Percentiles rank a stretch among this genome's conserved stretches.
These are phyloP conservation scores for Conticribra guillardii DNA, from an alignment of 108 stramenopile genomes.

Conservation along the genomic window DNA sequence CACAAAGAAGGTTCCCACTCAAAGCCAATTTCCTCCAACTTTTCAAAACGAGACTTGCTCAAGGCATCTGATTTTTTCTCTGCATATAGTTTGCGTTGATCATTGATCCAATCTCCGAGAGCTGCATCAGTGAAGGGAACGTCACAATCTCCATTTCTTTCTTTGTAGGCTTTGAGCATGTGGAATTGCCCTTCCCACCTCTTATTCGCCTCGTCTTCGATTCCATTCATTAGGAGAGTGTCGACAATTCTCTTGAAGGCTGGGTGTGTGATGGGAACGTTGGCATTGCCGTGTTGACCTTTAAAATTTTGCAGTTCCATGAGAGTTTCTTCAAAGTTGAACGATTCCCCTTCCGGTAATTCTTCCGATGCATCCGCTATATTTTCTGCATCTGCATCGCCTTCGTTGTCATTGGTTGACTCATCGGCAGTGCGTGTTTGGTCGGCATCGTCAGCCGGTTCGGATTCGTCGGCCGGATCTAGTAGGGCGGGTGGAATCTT, in stretches of 20 bases:
- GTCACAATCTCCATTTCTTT: slow-evolving; percentile 44
- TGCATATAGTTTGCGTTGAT: slow-evolving; percentile 33
- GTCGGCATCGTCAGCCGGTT: too few relatives aligned
- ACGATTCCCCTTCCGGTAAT: slow-evolving; percentile 3
- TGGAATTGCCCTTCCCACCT: slow-evolving; percentile 20
- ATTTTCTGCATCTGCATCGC: neutral
- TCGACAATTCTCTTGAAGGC: slow-evolving; percentile 11
- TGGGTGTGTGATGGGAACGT: slow-evolving; percentile 23
- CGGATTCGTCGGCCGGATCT: too few relatives aligned
- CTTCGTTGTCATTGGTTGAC: neutral
- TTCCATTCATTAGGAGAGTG: slow-evolving; percentile 15
- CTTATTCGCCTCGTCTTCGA: slow-evolving; percentile 17
- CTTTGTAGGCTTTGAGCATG: slow-evolving; percentile 36
- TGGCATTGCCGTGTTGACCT: slow-evolving; percentile 14
- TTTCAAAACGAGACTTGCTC: slow-evolving; percentile 25
- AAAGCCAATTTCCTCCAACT: slow-evolving; percentile 41
- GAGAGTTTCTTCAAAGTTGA: slow-evolving; percentile 14
- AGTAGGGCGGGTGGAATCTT: too few relatives aligned
- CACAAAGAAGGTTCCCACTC: slow-evolving; percentile 40
- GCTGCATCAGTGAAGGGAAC: slow-evolving; percentile 30
- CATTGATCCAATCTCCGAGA: slow-evolving; percentile 37
- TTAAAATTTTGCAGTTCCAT: slow-evolving; percentile 10
- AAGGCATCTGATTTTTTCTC: slow-evolving; percentile 4
- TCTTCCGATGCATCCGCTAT: neutral
- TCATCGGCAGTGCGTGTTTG: too few relatives aligned